Evolutionary conservation across 495 filamentous ascomycete species (phyloP), one percentile per base, ranked within the genome.

Genomic region (Penicillium simplicissimum): DNA sequence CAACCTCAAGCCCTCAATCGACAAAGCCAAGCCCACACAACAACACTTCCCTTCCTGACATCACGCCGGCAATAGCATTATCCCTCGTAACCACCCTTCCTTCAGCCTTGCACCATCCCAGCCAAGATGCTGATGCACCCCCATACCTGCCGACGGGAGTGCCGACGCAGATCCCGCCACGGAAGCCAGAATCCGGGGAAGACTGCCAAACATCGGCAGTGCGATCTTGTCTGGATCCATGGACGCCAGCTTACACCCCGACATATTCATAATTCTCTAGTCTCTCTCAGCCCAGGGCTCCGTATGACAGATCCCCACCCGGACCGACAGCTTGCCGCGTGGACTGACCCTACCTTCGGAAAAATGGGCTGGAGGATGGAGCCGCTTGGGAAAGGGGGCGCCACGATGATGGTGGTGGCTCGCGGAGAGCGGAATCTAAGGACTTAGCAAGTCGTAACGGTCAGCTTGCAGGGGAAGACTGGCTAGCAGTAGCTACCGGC

Each of bases 131-230:
- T 2, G 25, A 28, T 4, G 25, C 4, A 28, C 28, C 21, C 9
- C 43, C 11, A 47, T 9, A 19, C 14, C n/a, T 9, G 11, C 15
- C 23, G 53, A 15, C 36, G n/a, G n/a, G n/a, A n/a, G n/a, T 57
- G 19, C 62, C 52, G 43, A 55, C 14, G 58, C 42, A 48, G 59
- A 67, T 67, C 62, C 52, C 47, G 61, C 36, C 21, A 35, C 58
- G 58, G 31, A 45, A 58, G 36, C 40, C 51, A 37, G 45, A 58
- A 59, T 64, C 58, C 51, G 55, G 58, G 61, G 55, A 64, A 61
- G 25, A 4, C 42, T 8, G 49, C 36, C 31, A 21, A 17, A 23
- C 11, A 0, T 47, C 61, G 65, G 65, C 55, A 56, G 51, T 61
- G 13, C 49, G 62, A 59, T 59, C 59, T 21, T 57, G 49, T 8